Conservation (phyloP, 768 basidiomycete species). For the Lactarius psammicola region DNA sequence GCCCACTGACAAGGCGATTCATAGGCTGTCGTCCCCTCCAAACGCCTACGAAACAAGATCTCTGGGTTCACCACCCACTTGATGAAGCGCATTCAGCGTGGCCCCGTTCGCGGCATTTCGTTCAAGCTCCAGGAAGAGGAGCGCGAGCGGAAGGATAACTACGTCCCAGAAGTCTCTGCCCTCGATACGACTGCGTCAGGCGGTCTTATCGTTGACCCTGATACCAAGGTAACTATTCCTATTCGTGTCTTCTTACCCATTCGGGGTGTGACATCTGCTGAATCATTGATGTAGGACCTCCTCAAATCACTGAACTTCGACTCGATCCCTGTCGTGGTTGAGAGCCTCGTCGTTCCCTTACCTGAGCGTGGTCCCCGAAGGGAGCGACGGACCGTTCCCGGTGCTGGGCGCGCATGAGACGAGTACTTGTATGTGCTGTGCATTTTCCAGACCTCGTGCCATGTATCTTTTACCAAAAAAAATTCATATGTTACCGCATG, state of each 20-base stretch:
- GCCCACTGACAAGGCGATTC: slow-evolving; percentile 6
- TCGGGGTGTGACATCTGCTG: slow-evolving; percentile 2
- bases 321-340: slow-evolving; percentile 73
- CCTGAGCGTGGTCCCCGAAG: slow-evolving; percentile 72
- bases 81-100: slow-evolving; percentile 99
- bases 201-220: slow-evolving; percentile 84
- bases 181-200: slow-evolving; percentile 67
- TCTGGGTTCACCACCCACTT: slow-evolving; percentile 99
- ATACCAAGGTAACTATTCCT: slow-evolving; percentile 78
- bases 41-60: slow-evolving; percentile 99
- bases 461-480: slow-evolving; percentile 18
- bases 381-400: slow-evolving; percentile 78
- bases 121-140: slow-evolving; percentile 99
- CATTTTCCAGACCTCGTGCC: slow-evolving; percentile 8
- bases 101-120: slow-evolving; percentile 98
- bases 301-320: slow-evolving; percentile 94
- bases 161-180: slow-evolving; percentile 97
- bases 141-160: slow-evolving; percentile 98
- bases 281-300: slow-evolving; percentile 57
- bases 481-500: slow-evolving; percentile 3
- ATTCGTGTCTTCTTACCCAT: background rate
- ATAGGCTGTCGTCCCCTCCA: slow-evolving; percentile 92
- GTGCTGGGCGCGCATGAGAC: slow-evolving; percentile 57
- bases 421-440: slow-evolving; percentile 10
- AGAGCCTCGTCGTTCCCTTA: slow-evolving; percentile 57